These are phyloP conservation scores for Dendrobium nobile DNA, from an alignment of 106 monocot genomes.

Conservation along the genomic window DNA sequence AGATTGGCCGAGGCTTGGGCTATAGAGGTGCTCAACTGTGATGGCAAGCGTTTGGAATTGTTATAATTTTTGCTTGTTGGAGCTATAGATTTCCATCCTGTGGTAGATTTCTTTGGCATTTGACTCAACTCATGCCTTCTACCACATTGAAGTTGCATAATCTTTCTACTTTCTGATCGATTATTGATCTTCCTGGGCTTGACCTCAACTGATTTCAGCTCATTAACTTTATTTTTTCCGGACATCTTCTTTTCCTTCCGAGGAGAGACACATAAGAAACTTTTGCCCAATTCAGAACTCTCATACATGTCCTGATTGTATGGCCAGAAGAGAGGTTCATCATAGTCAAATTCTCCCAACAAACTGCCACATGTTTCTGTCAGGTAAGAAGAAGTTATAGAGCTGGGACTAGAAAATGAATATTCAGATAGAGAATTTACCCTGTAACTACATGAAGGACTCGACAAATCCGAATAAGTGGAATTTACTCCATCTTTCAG, in stretches of 20 bases:
- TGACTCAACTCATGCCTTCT: conserved; percentile 14
- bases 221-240: not conserved
- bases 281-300: conserved; percentile 26
- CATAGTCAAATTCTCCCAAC: conserved; percentile 9
- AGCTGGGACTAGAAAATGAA: conserved; percentile 9
- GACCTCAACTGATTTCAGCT: conserved; percentile 9
- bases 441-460: conserved; percentile 29
- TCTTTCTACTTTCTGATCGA: conserved; percentile 5
- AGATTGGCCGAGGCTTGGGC: no score
- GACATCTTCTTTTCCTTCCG: conserved; percentile 3
- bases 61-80: not conserved
- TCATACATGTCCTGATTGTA: conserved; percentile 36
- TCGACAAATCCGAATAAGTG: conserved; percentile 36
- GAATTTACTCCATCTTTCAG: conserved; percentile 15
- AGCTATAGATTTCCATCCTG: conserved; percentile 2
- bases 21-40: conserved; percentile 13
- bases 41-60: conserved; percentile 7
- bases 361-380: not conserved
- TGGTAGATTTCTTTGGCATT: not conserved
- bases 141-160: not conserved
- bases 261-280: conserved; percentile 49
- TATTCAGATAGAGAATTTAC: not conserved
- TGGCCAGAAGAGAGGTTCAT: conserved; percentile 68
- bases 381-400: not conserved
- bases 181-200: conserved; percentile 11